Conservation (phyloP, 148 eudicot species). For the Chenopodium berlandieri region DNA sequence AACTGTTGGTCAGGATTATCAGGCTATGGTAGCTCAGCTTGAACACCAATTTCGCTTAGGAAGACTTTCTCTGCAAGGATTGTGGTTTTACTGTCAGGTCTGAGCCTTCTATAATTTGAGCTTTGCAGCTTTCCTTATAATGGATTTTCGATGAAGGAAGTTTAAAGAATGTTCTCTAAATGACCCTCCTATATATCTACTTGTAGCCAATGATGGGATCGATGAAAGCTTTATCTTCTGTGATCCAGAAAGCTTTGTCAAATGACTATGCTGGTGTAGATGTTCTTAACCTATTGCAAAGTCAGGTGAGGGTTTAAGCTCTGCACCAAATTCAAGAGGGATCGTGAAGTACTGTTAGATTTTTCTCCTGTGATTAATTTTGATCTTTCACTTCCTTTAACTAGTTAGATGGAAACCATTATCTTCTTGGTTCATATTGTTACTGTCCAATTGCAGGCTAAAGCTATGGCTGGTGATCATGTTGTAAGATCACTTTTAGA, state of each 20-base stretch:
- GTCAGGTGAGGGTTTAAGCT: conserved; percentile 59
- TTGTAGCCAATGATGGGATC: conserved; percentile 92
- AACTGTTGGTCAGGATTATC: conserved; percentile 68
- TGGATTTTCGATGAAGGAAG: background rate
- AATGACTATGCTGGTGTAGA: conserved; percentile 66
- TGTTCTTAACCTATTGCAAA: conserved; percentile 89
- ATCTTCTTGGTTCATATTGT: background rate
- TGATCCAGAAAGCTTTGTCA: conserved; percentile 66
- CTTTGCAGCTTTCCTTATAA: background rate
- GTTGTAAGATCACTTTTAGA: conserved; percentile 87
- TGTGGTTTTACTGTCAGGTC: conserved; percentile 99
- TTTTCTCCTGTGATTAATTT: background rate
- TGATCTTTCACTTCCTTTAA: background rate
- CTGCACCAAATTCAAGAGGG: background rate
- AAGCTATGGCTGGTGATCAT: conserved; percentile 95
- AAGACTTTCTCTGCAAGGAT: conserved; percentile 89
- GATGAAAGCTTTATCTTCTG: conserved; percentile 81
- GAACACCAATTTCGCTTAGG: conserved; percentile 92
- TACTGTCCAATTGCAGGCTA: conserved; percentile 50
- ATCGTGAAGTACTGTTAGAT: conserved; percentile 4
- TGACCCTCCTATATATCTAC: background rate
- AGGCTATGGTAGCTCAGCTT: conserved; percentile 98
- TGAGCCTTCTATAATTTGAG: conserved; percentile 17
- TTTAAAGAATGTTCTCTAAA: background rate
- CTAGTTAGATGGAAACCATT: background rate